phyloP scores from a whole-genome alignment of 257 asterid genomes.

The Thymus mandschuricus region DNA sequence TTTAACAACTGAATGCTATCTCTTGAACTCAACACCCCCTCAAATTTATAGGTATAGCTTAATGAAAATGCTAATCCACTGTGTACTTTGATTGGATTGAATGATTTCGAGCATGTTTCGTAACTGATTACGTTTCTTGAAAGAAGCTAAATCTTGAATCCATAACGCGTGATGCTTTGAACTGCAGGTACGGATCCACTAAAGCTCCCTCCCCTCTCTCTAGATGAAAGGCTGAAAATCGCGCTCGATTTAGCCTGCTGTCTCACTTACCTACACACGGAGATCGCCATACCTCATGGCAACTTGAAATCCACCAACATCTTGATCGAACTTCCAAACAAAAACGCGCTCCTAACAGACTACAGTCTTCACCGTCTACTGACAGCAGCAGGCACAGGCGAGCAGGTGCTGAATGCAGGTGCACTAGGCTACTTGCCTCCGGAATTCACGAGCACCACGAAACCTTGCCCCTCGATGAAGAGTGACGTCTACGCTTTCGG shows the following conservation, averaged over 20 bases:
- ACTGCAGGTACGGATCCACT: constrained; percentile 55
- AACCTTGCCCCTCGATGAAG: constrained; percentile 81
- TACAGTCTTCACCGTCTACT: constrained; percentile 83
- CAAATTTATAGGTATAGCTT: too few relatives aligned
- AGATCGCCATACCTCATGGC: constrained; percentile 91
- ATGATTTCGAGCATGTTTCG: neutral
- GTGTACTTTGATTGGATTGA: too few relatives aligned
- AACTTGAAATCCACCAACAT: constrained; percentile 85
- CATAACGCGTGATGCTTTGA: constrained; percentile 9
- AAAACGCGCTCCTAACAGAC: constrained; percentile 65
- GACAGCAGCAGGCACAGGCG: constrained; percentile 79
- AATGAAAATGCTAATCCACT: too few relatives aligned
- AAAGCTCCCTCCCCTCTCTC: constrained; percentile 59
- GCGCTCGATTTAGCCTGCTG: constrained; percentile 72
- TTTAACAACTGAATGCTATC: too few relatives aligned
- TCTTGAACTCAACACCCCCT: too few relatives aligned
- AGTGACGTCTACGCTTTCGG: constrained; percentile 89
- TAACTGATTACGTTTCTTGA: neutral
- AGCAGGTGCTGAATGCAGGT: constrained; percentile 74
- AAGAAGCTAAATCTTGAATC: constrained; percentile 5
- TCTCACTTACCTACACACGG: constrained; percentile 70
- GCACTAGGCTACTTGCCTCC: constrained; percentile 91
- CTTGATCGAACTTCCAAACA: constrained; percentile 51
- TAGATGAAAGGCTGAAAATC: constrained; percentile 58
- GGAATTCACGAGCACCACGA: constrained; percentile 73